Conservation (phyloP, 208 protist genomes). For the Phytomonas francai region DNA sequence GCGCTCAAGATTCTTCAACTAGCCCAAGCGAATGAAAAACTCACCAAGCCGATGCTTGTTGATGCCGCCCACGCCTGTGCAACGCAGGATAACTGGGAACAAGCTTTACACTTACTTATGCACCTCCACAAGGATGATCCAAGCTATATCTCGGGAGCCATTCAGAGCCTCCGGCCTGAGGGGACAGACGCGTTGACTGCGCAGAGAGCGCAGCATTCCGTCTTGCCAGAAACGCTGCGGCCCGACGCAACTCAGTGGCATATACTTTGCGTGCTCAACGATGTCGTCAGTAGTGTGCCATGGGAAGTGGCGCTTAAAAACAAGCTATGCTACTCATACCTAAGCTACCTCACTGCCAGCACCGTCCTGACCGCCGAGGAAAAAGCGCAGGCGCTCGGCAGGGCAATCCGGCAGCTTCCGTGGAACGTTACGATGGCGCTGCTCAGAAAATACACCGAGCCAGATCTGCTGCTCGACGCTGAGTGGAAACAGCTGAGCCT, state of each 20-base stretch:
- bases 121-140: constrained; percentile 56
- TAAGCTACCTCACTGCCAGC: constrained; percentile 68
- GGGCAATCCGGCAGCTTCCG: constrained; percentile 31
- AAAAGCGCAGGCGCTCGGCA: constrained; percentile 39
- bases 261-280: constrained; percentile 42
- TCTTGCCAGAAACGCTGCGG: too few relatives aligned
- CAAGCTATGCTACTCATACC: constrained; percentile 59
- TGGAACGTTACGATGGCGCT: constrained; percentile 43
- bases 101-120: constrained; percentile 45
- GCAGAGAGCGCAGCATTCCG: too few relatives aligned
- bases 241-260: constrained; percentile 48
- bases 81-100: constrained; percentile 31
- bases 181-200: constrained; percentile 33
- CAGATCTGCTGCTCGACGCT: constrained; percentile 21
- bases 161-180: constrained; percentile 57
- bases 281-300: constrained; percentile 51
- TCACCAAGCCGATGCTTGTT: constrained; percentile 68
- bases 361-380: constrained; percentile 41
- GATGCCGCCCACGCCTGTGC: constrained; percentile 68
- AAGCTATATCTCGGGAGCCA: constrained; percentile 35
- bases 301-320: constrained; percentile 31
- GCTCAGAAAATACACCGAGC: constrained; percentile 41
- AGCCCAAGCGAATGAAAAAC: constrained; percentile 47
- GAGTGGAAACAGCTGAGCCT: constrained; percentile 22
- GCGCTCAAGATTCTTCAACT: constrained; percentile 52